phyloP scores from a whole-genome alignment of 768 basidiomycete genomes.

The Leucogyrophana mollusca region DNA sequence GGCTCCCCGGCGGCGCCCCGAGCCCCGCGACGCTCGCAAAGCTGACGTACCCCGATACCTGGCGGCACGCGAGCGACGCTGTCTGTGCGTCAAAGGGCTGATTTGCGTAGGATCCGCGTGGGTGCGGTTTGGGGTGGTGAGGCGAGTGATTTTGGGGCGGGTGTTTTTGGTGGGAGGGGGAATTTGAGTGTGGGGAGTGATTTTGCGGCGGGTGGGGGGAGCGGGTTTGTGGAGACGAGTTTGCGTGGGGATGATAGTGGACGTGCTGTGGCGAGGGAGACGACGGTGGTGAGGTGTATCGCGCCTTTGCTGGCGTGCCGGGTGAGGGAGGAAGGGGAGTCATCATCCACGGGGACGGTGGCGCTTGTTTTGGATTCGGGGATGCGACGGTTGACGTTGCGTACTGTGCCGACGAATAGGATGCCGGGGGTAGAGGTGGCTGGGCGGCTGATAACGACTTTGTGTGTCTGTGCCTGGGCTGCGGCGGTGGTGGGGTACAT shows the following conservation, averaged over 20 bases:
- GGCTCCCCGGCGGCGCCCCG: constrained; percentile 58
- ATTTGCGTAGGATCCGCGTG: constrained; percentile 25
- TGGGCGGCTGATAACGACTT: constrained; percentile 13
- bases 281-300: too few relatives aligned
- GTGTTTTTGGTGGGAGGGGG: constrained; percentile 6
- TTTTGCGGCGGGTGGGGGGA: background rate
- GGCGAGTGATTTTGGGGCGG: constrained; percentile 11
- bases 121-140: background rate
- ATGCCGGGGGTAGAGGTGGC: constrained; percentile 6
- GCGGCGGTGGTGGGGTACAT: constrained; percentile 4
- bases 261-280: too few relatives aligned
- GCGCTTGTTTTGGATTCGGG: too few relatives aligned
- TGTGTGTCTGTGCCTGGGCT: constrained; percentile 9
- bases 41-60: constrained; percentile 64
- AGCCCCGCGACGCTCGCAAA: constrained; percentile 68
- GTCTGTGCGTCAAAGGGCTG: constrained; percentile 60
- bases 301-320: too few relatives aligned
- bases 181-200: constrained; percentile 1
- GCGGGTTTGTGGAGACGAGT: constrained; percentile 8
- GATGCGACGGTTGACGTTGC: too few relatives aligned
- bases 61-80: constrained; percentile 55
- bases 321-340: too few relatives aligned
- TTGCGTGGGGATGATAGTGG: too few relatives aligned
- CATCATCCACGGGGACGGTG: too few relatives aligned
- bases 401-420: background rate